Evolutionary conservation across 805 yeast genomes (phyloP).

Genomic region (Starmerella apis): DNA sequence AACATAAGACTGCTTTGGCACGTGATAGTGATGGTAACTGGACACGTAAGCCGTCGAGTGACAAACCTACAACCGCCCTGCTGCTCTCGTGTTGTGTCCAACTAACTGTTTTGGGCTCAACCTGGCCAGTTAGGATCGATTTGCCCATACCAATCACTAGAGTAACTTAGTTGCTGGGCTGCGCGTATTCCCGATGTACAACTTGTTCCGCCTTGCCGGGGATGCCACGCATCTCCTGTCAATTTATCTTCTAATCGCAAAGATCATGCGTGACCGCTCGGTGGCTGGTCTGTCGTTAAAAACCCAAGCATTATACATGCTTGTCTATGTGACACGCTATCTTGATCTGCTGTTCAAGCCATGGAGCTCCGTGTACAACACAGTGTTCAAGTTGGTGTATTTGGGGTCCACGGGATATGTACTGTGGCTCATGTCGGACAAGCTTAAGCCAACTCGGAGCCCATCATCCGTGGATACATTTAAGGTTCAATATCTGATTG

Average conservation of each 20-base stretch:
- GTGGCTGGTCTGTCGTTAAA: constrained; percentile 79
- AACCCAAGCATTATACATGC: constrained; percentile 68
- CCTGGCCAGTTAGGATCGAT: neutral
- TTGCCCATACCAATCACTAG: neutral
- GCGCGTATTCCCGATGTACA: constrained; percentile 17
- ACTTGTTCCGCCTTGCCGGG: constrained; percentile 36
- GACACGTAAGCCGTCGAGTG: neutral
- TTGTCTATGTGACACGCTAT: constrained; percentile 67
- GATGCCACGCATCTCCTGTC: constrained; percentile 78
- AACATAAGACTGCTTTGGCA: neutral
- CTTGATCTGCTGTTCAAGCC: constrained; percentile 43
- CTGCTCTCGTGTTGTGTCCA: neutral
- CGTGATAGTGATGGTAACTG: neutral
- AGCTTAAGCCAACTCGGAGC: constrained; percentile 48
- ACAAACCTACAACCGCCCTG: neutral
- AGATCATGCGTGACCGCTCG: constrained; percentile 54
- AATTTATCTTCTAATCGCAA: constrained; percentile 60
- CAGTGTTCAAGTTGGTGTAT: constrained; percentile 72
- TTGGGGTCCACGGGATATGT: constrained; percentile 66
- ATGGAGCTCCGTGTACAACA: constrained; percentile 52
- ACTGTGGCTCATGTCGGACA: constrained; percentile 54
- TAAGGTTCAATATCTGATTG: constrained; percentile 58
- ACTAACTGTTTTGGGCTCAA: neutral
- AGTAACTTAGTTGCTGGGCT: neutral
- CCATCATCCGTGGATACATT: constrained; percentile 58